A percentile compares a stretch with the other conserved stretches of the same genome.
Conservation (phyloP, 2,329 filamentous ascomycete species). For the Arthrobotrys megalospora region DNA sequence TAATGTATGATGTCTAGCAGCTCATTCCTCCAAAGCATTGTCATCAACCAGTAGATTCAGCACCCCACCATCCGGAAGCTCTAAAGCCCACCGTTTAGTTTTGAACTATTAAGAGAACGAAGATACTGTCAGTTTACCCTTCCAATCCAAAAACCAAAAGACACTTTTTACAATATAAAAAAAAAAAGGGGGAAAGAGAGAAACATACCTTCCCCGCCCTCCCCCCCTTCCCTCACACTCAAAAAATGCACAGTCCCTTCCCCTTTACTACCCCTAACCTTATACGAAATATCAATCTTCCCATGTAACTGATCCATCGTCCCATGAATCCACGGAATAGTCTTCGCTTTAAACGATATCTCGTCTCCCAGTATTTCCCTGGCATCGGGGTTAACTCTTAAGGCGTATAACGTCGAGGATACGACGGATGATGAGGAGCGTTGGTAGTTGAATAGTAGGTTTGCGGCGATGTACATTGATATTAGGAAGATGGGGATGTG, state of each 20-base stretch:
- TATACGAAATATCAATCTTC: constrained; percentile 86
- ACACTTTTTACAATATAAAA: constrained; percentile 17
- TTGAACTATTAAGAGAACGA: constrained; percentile 77
- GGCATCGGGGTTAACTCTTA: constrained; percentile 83
- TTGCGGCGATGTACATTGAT: constrained; percentile 76
- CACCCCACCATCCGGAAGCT: constrained; percentile 75
- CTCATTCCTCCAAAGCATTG: neutral
- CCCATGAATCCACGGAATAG: constrained; percentile 84
- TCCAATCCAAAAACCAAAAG: neutral
- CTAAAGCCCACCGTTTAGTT: constrained; percentile 91
- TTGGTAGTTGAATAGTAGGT: constrained; percentile 99
- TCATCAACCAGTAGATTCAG: constrained; percentile 80
- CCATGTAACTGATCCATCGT: constrained; percentile 96
- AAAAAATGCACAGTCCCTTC: constrained; percentile 84
- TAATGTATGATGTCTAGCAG: neutral
- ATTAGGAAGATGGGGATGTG: constrained; percentile 85
- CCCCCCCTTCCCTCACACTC: constrained; percentile 78
- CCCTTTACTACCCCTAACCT: constrained; percentile 83
- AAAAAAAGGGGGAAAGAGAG: constrained; percentile 69
- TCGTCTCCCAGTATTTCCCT: constrained; percentile 86
- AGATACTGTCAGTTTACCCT: neutral
- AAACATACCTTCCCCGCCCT: constrained; percentile 65
- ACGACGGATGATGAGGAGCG: constrained; percentile 90
- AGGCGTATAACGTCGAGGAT: constrained; percentile 89
- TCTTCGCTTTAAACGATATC: constrained; percentile 81